These are phyloP conservation scores for Cryptococcus depauperatus DNA, from an alignment of 1,284 basidiomycete genomes.

Conservation along the genomic window DNA sequence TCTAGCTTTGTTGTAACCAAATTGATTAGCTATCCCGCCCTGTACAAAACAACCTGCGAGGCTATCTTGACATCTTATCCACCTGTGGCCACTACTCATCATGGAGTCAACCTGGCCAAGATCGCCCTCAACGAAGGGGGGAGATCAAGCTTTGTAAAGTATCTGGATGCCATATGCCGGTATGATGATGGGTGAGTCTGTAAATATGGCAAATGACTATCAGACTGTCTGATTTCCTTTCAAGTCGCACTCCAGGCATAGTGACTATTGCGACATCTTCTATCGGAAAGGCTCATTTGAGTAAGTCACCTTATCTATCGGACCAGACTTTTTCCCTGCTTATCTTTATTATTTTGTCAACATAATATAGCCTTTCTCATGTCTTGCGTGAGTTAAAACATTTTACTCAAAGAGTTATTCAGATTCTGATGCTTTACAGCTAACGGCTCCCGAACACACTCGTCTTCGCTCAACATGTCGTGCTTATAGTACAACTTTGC, in stretches of 20 bases:
- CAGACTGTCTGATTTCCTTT: background rate
- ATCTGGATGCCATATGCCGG: conserved; percentile 33
- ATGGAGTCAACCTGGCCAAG: conserved; percentile 40
- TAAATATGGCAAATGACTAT: background rate
- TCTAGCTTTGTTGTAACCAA: conserved; percentile 37
- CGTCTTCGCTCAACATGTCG: conserved; percentile 33
- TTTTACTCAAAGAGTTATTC: background rate
- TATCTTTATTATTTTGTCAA: too few relatives aligned
- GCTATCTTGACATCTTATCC: conserved; percentile 36
- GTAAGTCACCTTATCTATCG: conserved; percentile 16
- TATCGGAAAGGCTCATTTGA: conserved; percentile 38
- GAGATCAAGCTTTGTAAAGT: conserved; percentile 25
- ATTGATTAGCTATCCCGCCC: conserved; percentile 23
- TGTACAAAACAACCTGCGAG: conserved; percentile 26
- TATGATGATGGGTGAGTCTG: conserved; percentile 32
- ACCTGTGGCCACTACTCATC: conserved; percentile 37
- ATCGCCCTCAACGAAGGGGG: conserved; percentile 28
- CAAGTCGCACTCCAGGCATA: conserved; percentile 35
- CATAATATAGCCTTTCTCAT: conserved; percentile 22
- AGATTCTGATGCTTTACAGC: conserved; percentile 13
- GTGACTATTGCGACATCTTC: conserved; percentile 38
- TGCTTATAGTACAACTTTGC: conserved; percentile 35
- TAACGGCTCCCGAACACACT: conserved; percentile 24
- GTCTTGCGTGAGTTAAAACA: conserved; percentile 14
- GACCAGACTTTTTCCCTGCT: background rate